These are phyloP conservation scores for Apiospora arundinis DNA, from an alignment of 2,329 filamentous ascomycete species.

Conservation along the genomic window DNA sequence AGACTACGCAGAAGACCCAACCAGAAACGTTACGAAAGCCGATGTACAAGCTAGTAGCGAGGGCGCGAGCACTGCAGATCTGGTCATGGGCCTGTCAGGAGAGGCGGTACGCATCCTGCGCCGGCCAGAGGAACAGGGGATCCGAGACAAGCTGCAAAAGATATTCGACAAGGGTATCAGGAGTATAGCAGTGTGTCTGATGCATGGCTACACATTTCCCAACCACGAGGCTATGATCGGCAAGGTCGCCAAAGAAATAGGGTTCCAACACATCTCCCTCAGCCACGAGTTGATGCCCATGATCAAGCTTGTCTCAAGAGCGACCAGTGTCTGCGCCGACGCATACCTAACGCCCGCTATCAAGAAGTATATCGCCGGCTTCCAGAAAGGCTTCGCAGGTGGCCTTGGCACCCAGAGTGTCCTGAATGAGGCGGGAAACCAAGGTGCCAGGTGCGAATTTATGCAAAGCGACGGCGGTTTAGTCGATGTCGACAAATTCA, in stretches of 20 bases:
- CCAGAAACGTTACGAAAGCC: constrained; percentile 61
- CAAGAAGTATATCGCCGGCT: constrained; percentile 75
- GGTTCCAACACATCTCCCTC: constrained; percentile 82
- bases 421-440: constrained; percentile 66
- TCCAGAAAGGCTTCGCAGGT: constrained; percentile 80
- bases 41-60: constrained; percentile 57
- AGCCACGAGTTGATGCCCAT: constrained; percentile 88
- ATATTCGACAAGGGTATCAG: constrained; percentile 74
- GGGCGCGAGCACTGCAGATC: constrained; percentile 54
- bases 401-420: constrained; percentile 80
- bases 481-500: constrained; percentile 80
- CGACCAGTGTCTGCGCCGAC: constrained; percentile 79
- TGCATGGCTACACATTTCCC: constrained; percentile 92
- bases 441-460: constrained; percentile 86
- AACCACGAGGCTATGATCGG: constrained; percentile 83
- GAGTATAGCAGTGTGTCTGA: constrained; percentile 87
- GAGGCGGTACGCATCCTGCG: constrained; percentile 76
- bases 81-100: constrained; percentile 75
- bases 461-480: constrained; percentile 87
- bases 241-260: constrained; percentile 77
- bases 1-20: constrained; percentile 88
- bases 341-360: constrained; percentile 83
- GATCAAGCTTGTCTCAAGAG: constrained; percentile 81
- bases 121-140: constrained; percentile 62
- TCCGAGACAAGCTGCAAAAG: constrained; percentile 66